A percentile compares a stretch with the other conserved stretches of the same genome.
Conservation (phyloP, 495 filamentous ascomycete genomes). For the Penicillium canariense region DNA sequence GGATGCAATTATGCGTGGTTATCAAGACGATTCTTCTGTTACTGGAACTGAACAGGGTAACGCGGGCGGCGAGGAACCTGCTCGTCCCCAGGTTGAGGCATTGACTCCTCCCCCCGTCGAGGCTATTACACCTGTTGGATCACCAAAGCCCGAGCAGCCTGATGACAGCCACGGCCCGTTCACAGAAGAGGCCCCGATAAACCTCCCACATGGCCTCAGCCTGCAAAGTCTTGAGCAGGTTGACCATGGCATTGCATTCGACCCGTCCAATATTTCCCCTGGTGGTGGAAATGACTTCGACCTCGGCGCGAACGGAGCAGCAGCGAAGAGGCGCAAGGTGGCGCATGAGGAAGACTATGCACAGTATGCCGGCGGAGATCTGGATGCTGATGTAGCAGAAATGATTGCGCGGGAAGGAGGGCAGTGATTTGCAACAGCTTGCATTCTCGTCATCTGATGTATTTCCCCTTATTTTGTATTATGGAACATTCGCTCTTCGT, state of each 20-base stretch:
- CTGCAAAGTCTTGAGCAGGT: conserved; percentile 37
- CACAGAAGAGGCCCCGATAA: conserved; percentile 26
- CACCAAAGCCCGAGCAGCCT: conserved; percentile 37
- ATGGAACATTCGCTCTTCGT: neutral
- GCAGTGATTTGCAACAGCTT: neutral
- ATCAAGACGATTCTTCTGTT: conserved; percentile 46
- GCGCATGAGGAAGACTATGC: conserved; percentile 66
- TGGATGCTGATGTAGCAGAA: conserved; percentile 83
- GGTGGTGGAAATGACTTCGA: conserved; percentile 31
- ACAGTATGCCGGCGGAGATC: conserved; percentile 62
- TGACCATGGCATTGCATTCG: conserved; percentile 39
- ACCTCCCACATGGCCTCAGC: conserved; percentile 30
- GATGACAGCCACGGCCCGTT: conserved; percentile 19
- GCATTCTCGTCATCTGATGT: neutral
- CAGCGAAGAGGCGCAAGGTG: conserved; percentile 72
- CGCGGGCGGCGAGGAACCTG: conserved; percentile 47
- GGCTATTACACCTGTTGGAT: conserved; percentile 44
- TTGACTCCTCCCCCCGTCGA: conserved; percentile 72
- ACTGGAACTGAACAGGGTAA: conserved; percentile 39
- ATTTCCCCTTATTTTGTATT: neutral
- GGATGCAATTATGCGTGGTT: conserved; percentile 77
- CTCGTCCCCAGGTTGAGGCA: conserved; percentile 77
- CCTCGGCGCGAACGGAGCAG: conserved; percentile 35
- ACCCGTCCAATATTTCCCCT: conserved; percentile 49
- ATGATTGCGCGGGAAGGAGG: conserved; percentile 61